Base-by-base conservation (phyloP, 164 flowering plant species). In the Berberis thunbergii region DNA sequence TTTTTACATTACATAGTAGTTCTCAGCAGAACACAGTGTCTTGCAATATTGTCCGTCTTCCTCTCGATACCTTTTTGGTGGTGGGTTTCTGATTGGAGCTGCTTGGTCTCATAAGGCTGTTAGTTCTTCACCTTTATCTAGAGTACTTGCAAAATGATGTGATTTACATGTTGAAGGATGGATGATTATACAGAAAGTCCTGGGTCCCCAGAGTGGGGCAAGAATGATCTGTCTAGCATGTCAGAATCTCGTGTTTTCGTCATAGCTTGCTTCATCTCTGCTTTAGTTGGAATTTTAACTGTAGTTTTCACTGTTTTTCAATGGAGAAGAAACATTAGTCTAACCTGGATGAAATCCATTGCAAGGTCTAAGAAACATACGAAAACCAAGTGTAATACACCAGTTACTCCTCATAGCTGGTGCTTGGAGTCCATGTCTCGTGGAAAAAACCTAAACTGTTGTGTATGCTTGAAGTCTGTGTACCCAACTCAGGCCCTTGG, bases 291-390 rank as follows among this genome's bases (percentile, higher is more conserved):
- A 45, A 75, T 87, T 61, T 54, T 84, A 55, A 91, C 97, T 48
- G 81, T 95, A 63, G 79, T 78, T 42, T 95, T 81, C 72, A 87
- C 94, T 2, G 87, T 96, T 64, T 89, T 84, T 67, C 99, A 89
- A 57, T 95, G 97, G 99, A 86, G 91, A 78, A 80, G 88, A 74
- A 89, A 84, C 69, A 85, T 83, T 52, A 95, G 83, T 70, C 64
- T 91, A 49, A 89, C 84, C 75, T 89, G 90, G 97, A 89, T 83
- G 91, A 87, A 78, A 79, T 94, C 96, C 62, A 78, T 91, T 63
- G 89, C 96, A 2, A 82, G 94, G 75, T 84, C 96, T 40, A 95
- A 95, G 82, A 94, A 82, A 72, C 82, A 84, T 61, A 87, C 89
- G 7, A 89, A 85, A 74, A 43, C 89, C 6, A 84, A 74, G 76